Evolutionary conservation across 768 basidiomycete species (phyloP), one percentile per base, ranked within the genome.

Genomic region (Boletus rubescentipes): DNA sequence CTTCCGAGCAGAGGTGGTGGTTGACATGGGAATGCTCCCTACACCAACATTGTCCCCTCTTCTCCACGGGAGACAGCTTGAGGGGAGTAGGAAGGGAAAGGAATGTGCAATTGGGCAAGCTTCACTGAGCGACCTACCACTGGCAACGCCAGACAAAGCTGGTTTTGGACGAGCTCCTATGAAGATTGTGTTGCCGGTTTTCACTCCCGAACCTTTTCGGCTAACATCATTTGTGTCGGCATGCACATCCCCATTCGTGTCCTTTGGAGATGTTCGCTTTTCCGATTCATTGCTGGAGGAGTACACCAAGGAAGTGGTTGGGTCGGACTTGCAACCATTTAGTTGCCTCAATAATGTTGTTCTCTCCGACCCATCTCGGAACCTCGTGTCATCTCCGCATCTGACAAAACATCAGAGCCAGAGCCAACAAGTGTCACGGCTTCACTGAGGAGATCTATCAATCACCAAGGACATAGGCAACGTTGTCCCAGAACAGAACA

Each of bases 11-110:
- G 48, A 32, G 18, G 26, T 16, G 1, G 35, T 46, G 37, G 20
- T 14, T 18, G 53, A 54, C 11, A 11, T 31, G 9, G 51, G 49
- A 7, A 50, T 42, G 9, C 52, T 68, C 16, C 64, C 55, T 29
- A 71, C 64, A 15, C 68, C 70, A 7, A 51, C 47, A 7, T 63
- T 69, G 7, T 69, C 67, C 4, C 69, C 66, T 30, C 38, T 51
- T 15, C 30, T 40, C 5, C 29, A 15, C 9, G 21, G 8, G 23
- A 51, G 37, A 16, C 38, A 9, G 5, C 14, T 58, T 3, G 42
- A 44, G 15, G 30, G n/a, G 7, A 42, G 39, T 30, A 32, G 20
- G 2, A 54, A 58, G 32, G 55, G 53, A 4, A 57, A 58, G 45
- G 55, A 37, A 4, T 31, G 18, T 20, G 55, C 41, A 7, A 44